Evolutionary conservation across 495 filamentous ascomycete genomes (phyloP).

Genomic region (Bryoglossum gracile): DNA sequence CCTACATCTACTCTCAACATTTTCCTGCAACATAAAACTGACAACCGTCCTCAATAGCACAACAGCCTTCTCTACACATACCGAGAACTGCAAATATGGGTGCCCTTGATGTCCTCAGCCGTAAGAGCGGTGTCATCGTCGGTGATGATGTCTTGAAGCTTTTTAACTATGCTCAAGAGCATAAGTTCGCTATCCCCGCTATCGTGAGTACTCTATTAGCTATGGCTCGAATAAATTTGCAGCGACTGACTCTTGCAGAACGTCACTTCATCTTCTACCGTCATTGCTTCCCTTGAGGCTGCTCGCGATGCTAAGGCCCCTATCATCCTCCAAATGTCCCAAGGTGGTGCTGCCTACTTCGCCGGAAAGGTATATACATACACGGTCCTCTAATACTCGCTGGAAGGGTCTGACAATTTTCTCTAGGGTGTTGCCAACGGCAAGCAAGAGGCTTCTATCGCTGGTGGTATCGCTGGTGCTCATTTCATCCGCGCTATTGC

Average conservation of each 20-base stretch:
- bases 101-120: conserved; percentile 56
- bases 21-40: conserved; percentile 8
- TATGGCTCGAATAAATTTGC: conserved; percentile 2
- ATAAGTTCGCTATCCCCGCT: conserved; percentile 83
- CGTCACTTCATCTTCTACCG: conserved; percentile 88
- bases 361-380: conserved; percentile 62
- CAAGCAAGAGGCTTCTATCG: conserved; percentile 81
- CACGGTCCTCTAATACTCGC: neutral
- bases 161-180: conserved; percentile 79
- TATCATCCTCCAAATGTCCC: conserved; percentile 84
- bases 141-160: conserved; percentile 79
- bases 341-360: conserved; percentile 93
- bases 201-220: conserved; percentile 50
- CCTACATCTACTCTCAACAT: neutral
- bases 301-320: conserved; percentile 82
- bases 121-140: conserved; percentile 80
- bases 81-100: conserved; percentile 46
- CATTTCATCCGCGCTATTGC: conserved; percentile 90
- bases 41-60: conserved; percentile 2
- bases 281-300: conserved; percentile 83
- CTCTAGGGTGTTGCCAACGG: conserved; percentile 71
- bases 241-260: conserved; percentile 39
- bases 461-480: conserved; percentile 78
- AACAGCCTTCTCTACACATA: conserved; percentile 8
- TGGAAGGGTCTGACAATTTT: conserved; percentile 5